Percentiles rank a stretch among this genome's conserved stretches.
phyloP scores from a whole-genome alignment of 441 rosid species.

The Populus hybrid region DNA sequence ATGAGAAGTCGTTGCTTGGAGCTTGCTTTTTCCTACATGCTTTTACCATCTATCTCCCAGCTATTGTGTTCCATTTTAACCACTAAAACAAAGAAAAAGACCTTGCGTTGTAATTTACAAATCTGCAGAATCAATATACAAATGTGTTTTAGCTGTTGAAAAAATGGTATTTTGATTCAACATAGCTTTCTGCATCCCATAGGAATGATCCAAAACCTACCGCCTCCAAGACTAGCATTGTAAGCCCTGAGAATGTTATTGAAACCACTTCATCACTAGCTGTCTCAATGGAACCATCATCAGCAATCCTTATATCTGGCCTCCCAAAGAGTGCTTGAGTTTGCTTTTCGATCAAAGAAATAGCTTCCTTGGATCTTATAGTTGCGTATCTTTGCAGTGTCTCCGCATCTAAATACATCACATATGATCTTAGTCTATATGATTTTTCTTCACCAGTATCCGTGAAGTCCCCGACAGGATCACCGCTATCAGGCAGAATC shows the following conservation, averaged over 20 bases:
- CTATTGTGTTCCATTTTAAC: not conserved
- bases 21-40: not conserved
- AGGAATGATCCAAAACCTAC: slow-evolving; percentile 82
- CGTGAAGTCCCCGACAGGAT: slow-evolving; percentile 22
- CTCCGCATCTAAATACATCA: slow-evolving; percentile 76
- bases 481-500: slow-evolving; percentile 41
- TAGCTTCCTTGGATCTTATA: slow-evolving; percentile 84
- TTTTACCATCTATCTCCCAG: not conserved
- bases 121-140: not conserved
- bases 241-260: slow-evolving; percentile 62
- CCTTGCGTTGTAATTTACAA: not conserved
- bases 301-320: slow-evolving; percentile 64
- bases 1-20: not conserved
- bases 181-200: slow-evolving; percentile 88
- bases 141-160: slow-evolving; percentile 40
- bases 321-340: slow-evolving; percentile 83
- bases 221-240: slow-evolving; percentile 86
- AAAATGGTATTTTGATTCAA: slow-evolving; percentile 74
- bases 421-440: slow-evolving; percentile 65
- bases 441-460: slow-evolving; percentile 36
- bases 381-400: slow-evolving; percentile 91
- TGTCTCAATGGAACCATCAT: slow-evolving; percentile 69
- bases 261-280: slow-evolving; percentile 58
- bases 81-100: not conserved
- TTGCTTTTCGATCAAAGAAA: slow-evolving; percentile 78